Conservation (phyloP, 495 filamentous ascomycete species). For the Lentithecium fluviatile region DNA sequence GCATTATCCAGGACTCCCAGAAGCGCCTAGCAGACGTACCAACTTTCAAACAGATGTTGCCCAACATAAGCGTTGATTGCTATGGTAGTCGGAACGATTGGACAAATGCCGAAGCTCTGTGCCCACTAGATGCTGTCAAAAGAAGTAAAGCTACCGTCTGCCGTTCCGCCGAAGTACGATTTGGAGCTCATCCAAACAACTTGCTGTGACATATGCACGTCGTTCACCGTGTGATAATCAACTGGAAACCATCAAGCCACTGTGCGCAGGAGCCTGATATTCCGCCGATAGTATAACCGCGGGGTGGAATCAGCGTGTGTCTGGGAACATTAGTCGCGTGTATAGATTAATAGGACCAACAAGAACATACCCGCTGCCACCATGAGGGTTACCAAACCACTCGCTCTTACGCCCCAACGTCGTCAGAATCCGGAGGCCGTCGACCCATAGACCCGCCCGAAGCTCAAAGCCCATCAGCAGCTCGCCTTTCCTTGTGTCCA, state of each 20-base stretch:
- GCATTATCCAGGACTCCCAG: too few relatives aligned
- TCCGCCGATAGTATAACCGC: conserved; percentile 85
- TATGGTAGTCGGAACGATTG: too few relatives aligned
- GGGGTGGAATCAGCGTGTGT: conserved; percentile 83
- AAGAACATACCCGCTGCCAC: conserved; percentile 73
- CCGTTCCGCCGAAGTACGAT: too few relatives aligned
- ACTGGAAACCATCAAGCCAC: conserved; percentile 86
- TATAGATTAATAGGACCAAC: conserved; percentile 15
- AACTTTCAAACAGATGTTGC: too few relatives aligned
- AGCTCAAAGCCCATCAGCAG: conserved; percentile 84
- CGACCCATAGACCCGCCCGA: conserved; percentile 79
- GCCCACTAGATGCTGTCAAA: too few relatives aligned
- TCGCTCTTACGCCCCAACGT: conserved; percentile 81
- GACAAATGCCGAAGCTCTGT: too few relatives aligned
- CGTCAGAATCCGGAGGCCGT: conserved; percentile 87
- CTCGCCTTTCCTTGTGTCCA: conserved; percentile 85
- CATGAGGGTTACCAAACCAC: conserved; percentile 76
- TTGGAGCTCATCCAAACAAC: too few relatives aligned
- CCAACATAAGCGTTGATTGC: too few relatives aligned
- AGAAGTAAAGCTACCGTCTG: too few relatives aligned
- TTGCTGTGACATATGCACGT: too few relatives aligned
- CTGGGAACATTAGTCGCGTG: conserved; percentile 48
- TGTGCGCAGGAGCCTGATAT: conserved; percentile 75
- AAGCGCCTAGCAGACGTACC: too few relatives aligned
- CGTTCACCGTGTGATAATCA: conserved; percentile 67